phyloP scores from a whole-genome alignment of 371 early-diverging fungal genomes.

The Catenaria anguillulae region DNA sequence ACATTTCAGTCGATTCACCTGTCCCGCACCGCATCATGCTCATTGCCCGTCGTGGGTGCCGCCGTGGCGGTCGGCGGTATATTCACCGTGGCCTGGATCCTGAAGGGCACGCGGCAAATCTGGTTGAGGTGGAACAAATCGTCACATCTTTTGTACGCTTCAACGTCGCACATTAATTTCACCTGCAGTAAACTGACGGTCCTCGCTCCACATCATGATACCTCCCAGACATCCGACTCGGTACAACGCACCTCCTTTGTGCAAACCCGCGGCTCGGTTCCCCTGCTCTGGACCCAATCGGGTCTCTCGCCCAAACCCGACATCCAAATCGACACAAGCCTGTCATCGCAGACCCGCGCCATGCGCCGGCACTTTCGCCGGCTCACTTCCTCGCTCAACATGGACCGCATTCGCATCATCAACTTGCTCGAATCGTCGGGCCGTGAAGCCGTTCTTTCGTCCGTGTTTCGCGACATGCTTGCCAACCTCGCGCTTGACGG shows the following conservation, averaged over 20 bases:
- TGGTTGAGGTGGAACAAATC: background rate
- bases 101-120: background rate
- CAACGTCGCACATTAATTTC: background rate
- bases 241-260: background rate
- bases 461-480: background rate
- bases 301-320: slow-evolving; percentile 2
- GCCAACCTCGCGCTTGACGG: background rate
- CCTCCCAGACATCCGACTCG: background rate
- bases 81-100: background rate
- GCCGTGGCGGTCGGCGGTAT: background rate
- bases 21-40: background rate
- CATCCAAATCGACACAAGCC: background rate
- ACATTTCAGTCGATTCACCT: background rate
- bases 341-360: background rate
- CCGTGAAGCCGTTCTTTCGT: background rate
- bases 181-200: background rate
- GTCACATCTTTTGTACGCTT: background rate
- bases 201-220: no score
- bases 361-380: background rate
- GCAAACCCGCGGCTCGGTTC: background rate
- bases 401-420: background rate
- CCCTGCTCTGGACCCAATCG: background rate
- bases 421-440: background rate
- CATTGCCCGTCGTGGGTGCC: background rate
- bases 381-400: background rate